phyloP scores from a whole-genome alignment of 257 asterid genomes.

The Ocimum tenuiflorum region DNA sequence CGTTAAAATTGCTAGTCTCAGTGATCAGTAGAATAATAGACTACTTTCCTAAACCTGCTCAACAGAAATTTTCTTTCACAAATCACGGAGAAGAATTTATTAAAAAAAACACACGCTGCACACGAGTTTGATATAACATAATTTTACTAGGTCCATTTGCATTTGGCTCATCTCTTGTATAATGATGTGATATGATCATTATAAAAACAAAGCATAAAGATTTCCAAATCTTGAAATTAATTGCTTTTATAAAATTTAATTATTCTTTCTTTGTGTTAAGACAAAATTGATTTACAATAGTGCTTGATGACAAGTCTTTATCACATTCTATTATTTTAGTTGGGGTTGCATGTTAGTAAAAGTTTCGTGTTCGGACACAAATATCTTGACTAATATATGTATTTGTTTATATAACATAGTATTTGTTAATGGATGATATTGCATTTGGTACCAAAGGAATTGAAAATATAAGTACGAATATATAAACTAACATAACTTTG shows the following conservation, averaged over 20 bases:
- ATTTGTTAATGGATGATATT: no score
- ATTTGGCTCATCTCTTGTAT: background rate
- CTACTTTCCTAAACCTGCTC: background rate
- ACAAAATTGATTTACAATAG: background rate
- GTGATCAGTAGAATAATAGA: no score
- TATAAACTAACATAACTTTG: no score
- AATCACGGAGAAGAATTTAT: background rate
- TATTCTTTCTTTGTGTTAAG: background rate
- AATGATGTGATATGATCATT: slow-evolving; percentile 7
- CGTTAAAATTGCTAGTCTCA: no score
- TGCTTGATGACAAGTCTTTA: background rate
- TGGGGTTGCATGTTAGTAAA: background rate
- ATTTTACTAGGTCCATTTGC: background rate
- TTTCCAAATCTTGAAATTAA: slow-evolving; percentile 23
- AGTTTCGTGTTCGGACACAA: background rate
- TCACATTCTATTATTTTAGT: background rate
- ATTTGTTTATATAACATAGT: no score
- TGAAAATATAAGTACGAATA: no score
- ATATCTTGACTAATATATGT: no score
- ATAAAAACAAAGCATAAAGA: slow-evolving; percentile 19
- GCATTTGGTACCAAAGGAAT: no score
- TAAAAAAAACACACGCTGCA: no score
- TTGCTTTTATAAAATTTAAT: background rate
- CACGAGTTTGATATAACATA: slow-evolving; percentile 6
- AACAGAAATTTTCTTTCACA: background rate